Conservation (phyloP, 2,329 filamentous ascomycete species). For the Fusarium sublunatum region DNA sequence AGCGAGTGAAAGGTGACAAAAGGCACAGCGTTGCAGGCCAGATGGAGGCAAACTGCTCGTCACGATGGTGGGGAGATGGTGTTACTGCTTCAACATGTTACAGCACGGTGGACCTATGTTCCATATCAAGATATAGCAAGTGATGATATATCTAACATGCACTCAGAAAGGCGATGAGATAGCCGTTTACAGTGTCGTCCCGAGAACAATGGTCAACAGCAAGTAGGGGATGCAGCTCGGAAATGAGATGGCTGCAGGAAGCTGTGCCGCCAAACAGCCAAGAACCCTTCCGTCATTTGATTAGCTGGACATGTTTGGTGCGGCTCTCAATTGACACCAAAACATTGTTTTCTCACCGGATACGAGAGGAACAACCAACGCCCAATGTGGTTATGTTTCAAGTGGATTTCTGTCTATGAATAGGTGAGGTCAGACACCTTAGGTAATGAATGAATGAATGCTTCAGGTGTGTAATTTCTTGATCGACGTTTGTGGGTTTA, state of each 20-base stretch:
- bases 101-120: slow-evolving; percentile 20
- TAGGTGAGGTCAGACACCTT: slow-evolving; percentile 17
- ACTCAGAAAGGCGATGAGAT: slow-evolving; percentile 7
- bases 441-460: slow-evolving; percentile 16
- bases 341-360: slow-evolving; percentile 14
- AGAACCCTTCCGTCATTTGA: slow-evolving; percentile 12
- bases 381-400: slow-evolving; percentile 28
- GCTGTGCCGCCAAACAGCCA: slow-evolving; percentile 18
- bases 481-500: slow-evolving; percentile 34
- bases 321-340: slow-evolving; percentile 6
- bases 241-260: slow-evolving; percentile 11
- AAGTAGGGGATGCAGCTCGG: slow-evolving; percentile 7
- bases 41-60: slow-evolving; percentile 6
- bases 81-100: slow-evolving; percentile 22
- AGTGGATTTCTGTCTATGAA: slow-evolving; percentile 6
- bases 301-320: slow-evolving; percentile 5
- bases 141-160: not conserved
- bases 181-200: slow-evolving; percentile 7
- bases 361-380: slow-evolving; percentile 13
- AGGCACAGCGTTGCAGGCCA: slow-evolving; percentile 18
- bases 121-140: slow-evolving; percentile 10
- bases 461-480: slow-evolving; percentile 11
- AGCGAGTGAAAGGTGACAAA: slow-evolving; percentile 29
- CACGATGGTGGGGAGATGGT: slow-evolving; percentile 22
- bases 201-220: not conserved